Conservation (phyloP, 257 asterid species). For the Solanum arcanum region DNA sequence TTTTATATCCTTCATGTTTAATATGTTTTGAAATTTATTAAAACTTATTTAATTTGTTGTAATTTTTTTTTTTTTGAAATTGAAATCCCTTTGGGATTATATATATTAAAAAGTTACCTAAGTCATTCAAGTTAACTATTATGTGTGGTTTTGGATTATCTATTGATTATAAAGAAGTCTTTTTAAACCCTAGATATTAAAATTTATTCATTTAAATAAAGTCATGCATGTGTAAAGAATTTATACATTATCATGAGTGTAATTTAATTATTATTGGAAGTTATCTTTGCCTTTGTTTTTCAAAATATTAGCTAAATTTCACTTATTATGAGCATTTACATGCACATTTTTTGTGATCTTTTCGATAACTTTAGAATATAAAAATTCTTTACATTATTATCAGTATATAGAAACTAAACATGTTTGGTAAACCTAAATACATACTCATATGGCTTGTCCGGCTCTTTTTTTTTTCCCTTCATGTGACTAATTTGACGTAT, state of each 20-base stretch:
- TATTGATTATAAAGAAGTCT: neutral
- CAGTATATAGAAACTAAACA: neutral
- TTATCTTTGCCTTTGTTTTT: neutral
- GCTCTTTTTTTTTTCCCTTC: too few relatives aligned
- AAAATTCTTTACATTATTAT: neutral
- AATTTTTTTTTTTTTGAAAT: neutral
- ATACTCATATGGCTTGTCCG: neutral
- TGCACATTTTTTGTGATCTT: neutral
- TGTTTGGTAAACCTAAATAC: neutral
- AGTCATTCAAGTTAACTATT: neutral
- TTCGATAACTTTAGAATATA: neutral
- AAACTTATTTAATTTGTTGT: neutral
- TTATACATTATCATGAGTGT: too few relatives aligned
- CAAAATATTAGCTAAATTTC: neutral
- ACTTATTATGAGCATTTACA: neutral
- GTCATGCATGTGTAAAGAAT: neutral
- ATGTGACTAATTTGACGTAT: neutral
- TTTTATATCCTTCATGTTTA: neutral
- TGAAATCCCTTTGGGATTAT: neutral
- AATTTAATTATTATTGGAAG: neutral
- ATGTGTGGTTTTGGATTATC: neutral
- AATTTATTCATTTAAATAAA: neutral
- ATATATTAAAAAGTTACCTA: neutral
- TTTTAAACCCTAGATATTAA: neutral
- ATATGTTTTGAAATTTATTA: neutral